These are phyloP conservation scores for Mycoemilia scoparia DNA, from an alignment of 192 early-diverging fungal species.

Conservation along the genomic window DNA sequence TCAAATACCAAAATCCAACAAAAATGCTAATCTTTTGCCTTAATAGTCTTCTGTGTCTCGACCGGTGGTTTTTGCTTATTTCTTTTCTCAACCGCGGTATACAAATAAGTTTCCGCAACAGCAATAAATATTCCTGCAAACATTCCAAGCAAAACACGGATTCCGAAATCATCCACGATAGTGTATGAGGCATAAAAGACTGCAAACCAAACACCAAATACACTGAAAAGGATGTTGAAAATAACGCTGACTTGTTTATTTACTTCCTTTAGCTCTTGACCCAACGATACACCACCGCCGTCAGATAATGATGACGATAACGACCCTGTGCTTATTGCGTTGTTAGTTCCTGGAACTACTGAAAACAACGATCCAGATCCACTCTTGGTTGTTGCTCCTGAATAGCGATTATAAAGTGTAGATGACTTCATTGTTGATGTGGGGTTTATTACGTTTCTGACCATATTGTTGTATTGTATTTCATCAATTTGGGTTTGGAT, in stretches of 20 bases:
- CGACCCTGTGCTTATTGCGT: conserved; percentile 1
- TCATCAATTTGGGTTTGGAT: conserved; percentile 20
- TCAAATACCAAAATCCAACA: too few relatives aligned
- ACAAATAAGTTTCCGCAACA: conserved; percentile 20
- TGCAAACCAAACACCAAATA: conserved; percentile 23
- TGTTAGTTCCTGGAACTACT: conserved; percentile 18
- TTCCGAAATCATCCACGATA: conserved; percentile 18
- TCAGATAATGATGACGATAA: too few relatives aligned
- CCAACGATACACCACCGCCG: conserved; percentile 3
- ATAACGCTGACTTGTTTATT: conserved; percentile 19
- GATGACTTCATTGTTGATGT: too few relatives aligned
- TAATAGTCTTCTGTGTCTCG: too few relatives aligned
- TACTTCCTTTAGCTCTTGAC: conserved; percentile 12
- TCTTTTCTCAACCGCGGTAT: too few relatives aligned
- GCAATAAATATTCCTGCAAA: conserved; percentile 8
- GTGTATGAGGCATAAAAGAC: conserved; percentile 25
- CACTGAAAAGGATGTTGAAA: conserved; percentile 25
- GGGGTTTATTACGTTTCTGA: conserved; percentile 2
- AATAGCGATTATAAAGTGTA: neutral
- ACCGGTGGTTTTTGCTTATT: too few relatives aligned
- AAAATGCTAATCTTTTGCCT: too few relatives aligned
- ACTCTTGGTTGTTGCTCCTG: neutral
- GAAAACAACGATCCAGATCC: conserved; percentile 4
- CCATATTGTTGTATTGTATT: conserved; percentile 20
- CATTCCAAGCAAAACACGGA: conserved; percentile 16